Base-by-base conservation (phyloP, 345 rosid species). In the Rhizophora apiculata region DNA sequence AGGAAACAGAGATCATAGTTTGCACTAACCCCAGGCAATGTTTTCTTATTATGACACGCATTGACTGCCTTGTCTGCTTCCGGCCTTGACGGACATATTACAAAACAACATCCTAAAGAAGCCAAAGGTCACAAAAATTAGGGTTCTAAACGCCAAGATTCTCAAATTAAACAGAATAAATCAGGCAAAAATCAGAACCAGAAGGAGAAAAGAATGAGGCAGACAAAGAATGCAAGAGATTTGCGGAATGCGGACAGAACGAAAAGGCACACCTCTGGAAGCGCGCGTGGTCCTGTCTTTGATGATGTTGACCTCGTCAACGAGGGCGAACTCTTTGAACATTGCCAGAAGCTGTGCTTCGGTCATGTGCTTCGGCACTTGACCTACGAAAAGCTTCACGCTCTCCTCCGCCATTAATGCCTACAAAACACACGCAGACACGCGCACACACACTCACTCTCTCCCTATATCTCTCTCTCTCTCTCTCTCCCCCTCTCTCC, bases 341-440 rank as follows among this genome's bases (percentile, higher is more conserved):
- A 92, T 75, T 80, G 86, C 69, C 64, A 90, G 88, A 68, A 96
- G 95, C 63, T 96, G 90, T 79, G 86, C 83, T 82, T 96, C 99
- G 72, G 87, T 89, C 98, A 96, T 89, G 78, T 88, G 85, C 86
- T 89, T 96, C 34, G 99, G 99, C 46, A 96, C 97, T 81, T 96
- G 99, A 75, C 99, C 99, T 46, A 96, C 95, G 82, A 96, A 96
- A 74, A 96, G 84, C 92, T 96, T 96, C 37, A 96, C 98, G 85
- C 89, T 89, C 71, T 90, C 80, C 88, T 84, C 96, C 91, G 88
- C 92, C 93, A 84, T 87, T 83, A 84, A 81, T 81, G 87, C 81
- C 86, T 72, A 68, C 64, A 52, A 46, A 48, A 21, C 30, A 53
- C 32, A 22, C 30, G 69, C 37, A 52, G 53, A 1, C 20, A 39